Base-by-base conservation (phyloP, 73 alveolate genomes). In the Effrenium voratum region DNA sequence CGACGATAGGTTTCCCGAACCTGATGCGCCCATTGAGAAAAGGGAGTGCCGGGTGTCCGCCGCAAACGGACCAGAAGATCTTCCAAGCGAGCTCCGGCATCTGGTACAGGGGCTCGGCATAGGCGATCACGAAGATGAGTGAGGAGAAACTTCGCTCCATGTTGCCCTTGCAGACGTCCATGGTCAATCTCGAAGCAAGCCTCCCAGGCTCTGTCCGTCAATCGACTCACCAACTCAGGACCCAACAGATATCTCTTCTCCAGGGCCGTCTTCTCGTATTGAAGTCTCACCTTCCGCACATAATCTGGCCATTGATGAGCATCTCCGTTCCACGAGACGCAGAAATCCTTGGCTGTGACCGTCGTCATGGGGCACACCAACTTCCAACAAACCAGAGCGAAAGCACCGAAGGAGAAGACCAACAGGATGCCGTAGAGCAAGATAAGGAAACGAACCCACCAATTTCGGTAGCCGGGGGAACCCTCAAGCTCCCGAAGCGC, bases 31-130 rank as follows among this genome's bases (percentile, higher is more conserved):
- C 68, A 81, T 1, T n/a, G n/a, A 36, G 72, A 43, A 32, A 81
- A 44, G 22, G 91, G 49, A 16, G 72, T 81, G 6, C 91, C 91
- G 0, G 91, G 68, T 19, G 26, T 40, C 0, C 91, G 68, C 19
- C 91, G 41, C 36, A 81, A 41, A 5, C 40, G n/a, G 72, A 81
- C 46, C 73, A 81, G 36, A n/a, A 81, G 50, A 15, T 81, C 91
- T 26, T 81, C 91, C 0, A 81, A 46, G 34, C 91, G 70, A 1
- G 43, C 46, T 3, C 91, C 91, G 3, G 60, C 75, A 8, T 81
- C 91, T 22, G 91, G 91, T 0, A 81, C 91, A 3, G 91, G 91
- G 22, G 91, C 45, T 47, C 91, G 59, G 44, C 91, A 47, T 0
- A 81, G 72, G 0, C 63, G 43, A 0, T 81, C 91, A 22, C 81